Evolutionary conservation across 1,284 basidiomycete species (phyloP).

Genomic region (Rhodotorula sp.): DNA sequence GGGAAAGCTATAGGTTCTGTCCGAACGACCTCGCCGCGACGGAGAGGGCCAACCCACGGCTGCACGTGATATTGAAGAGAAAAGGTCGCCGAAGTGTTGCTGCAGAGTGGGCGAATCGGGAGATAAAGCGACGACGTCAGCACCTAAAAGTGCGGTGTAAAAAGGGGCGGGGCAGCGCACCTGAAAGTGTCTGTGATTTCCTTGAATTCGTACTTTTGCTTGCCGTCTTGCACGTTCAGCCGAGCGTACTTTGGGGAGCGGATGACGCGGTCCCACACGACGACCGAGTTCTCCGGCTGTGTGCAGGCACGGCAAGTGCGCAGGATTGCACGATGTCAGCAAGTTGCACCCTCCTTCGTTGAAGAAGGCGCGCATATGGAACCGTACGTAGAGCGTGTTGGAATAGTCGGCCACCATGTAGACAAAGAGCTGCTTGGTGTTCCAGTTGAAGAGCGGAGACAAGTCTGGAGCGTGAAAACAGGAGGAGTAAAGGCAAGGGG

Average conservation of each 20-base stretch:
- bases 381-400: slow-evolving; percentile 65
- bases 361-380: not conserved
- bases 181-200: slow-evolving; percentile 73
- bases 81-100: slow-evolving; percentile 67
- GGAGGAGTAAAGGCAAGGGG: too few species aligned
- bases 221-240: slow-evolving; percentile 60
- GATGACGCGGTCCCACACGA: slow-evolving; percentile 88
- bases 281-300: slow-evolving; percentile 74
- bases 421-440: slow-evolving; percentile 87
- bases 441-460: slow-evolving; percentile 81
- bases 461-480: slow-evolving; percentile 59
- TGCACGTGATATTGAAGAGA: slow-evolving; percentile 82
- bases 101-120: slow-evolving; percentile 45
- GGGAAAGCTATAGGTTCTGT: slow-evolving; percentile 49
- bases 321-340: not conserved
- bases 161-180: slow-evolving; percentile 56
- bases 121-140: not conserved
- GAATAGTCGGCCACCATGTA: slow-evolving; percentile 77
- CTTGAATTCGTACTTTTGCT: slow-evolving; percentile 80
- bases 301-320: not conserved
- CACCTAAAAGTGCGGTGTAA: not conserved
- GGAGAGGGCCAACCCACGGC: slow-evolving; percentile 78
- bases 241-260: slow-evolving; percentile 64
- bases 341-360: not conserved
- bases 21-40: slow-evolving; percentile 68